Evolutionary conservation across 2,329 filamentous ascomycete genomes (phyloP), one percentile per base, ranked within the genome.

Genomic region (Epichloe sp.): DNA sequence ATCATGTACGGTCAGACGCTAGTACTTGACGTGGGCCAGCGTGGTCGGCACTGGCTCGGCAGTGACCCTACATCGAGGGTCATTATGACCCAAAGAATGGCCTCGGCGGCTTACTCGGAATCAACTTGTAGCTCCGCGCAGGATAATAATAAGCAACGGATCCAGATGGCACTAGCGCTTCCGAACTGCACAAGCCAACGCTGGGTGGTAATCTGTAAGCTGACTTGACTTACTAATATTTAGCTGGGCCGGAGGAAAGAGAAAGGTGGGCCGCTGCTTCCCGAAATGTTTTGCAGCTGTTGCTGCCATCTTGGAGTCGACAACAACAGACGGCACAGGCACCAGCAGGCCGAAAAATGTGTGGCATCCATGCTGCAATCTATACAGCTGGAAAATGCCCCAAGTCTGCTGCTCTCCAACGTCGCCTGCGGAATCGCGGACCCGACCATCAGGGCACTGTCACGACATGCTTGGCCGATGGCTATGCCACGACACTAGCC

Each of bases 301-400:
- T 15, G 37, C n/a, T 31, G 26, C 26, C 26, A 31, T 31, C 31
- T 31, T 31, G 31, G 8, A 11, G 31, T 31, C 31, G 31, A 11
- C 31, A 31, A 31, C 8, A 10, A 31, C 8, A 31, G 11, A 31
- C 31, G 31, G 31, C 31, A 4, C 31, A 31, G 31, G 31, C 36
- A 2, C 2, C 36, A 34, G 49, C 44, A 43, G 50, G 42, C 26
- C 34, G 34, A 21, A 57, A 57, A 55, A 82, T 83, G 80, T 83
- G 80, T 62, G 80, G 80, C 55, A 83, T 83, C 49, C 72, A 82
- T 62, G 73, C 69, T 37, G 64, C 67, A 41, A 69, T 83, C 49
- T 74, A 73, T 19, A 43, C 54, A 38, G 55, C 57, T 21, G 47
- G 60, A 62, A 53, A 59, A 46, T 59, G 62, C 41, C 55, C 59